A percentile compares a stretch with the other conserved stretches of the same genome.
Evolutionary conservation across 495 filamentous ascomycete genomes (phyloP).

Genomic region (Lasiosphaeria hispida): DNA sequence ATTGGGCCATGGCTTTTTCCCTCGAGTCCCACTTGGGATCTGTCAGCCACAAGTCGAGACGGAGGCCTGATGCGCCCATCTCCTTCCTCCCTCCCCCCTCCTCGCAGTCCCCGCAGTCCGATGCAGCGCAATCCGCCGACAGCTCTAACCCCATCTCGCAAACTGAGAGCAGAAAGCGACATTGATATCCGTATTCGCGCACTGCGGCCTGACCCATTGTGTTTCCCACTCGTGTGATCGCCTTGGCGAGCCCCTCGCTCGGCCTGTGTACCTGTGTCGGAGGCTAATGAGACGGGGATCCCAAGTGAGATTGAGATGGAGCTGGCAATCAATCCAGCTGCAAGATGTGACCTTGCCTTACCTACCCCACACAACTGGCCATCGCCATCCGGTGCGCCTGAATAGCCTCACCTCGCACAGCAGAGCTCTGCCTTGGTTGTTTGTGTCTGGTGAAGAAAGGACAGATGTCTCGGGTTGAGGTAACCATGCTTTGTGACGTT

Average conservation of each 20-base stretch:
- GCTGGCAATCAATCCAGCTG: constrained; percentile 5
- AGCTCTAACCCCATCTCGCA: background rate
- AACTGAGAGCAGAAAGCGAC: background rate
- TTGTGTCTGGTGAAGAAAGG: too few species aligned
- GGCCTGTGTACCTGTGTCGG: background rate
- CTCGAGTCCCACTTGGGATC: background rate
- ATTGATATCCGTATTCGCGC: too few species aligned
- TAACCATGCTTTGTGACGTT: too few species aligned
- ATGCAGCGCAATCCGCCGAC: too few species aligned
- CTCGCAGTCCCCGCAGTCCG: background rate
- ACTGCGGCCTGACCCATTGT: background rate
- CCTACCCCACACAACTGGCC: background rate
- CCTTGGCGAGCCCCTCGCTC: background rate
- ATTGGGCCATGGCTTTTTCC: background rate
- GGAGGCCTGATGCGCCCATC: background rate
- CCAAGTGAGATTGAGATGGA: background rate
- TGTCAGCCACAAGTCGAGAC: background rate
- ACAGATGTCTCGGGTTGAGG: too few species aligned
- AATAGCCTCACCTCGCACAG: too few species aligned
- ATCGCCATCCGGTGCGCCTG: too few species aligned
- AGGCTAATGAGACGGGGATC: background rate
- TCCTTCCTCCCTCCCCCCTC: background rate
- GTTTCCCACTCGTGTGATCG: constrained; percentile 2
- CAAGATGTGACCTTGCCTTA: background rate
- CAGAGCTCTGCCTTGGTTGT: too few species aligned